Percentiles rank a stretch among this genome's conserved stretches.
These are phyloP conservation scores for Biscutella auriculata DNA, from an alignment of 441 rosid species.

Conservation along the genomic window DNA sequence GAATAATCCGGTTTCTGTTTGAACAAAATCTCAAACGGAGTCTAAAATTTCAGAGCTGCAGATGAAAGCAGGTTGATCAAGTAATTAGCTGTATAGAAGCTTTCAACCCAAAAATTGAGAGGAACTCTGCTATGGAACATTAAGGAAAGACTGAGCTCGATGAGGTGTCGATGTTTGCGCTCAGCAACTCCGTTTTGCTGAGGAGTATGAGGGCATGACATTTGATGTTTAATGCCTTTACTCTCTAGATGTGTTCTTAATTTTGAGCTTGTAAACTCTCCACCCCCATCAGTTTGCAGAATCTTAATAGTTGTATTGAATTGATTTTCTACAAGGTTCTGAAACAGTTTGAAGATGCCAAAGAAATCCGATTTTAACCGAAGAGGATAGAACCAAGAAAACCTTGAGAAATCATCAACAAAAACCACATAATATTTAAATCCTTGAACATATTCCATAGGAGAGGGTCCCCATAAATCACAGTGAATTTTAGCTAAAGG, in stretches of 20 bases:
- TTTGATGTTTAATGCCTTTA: neutral
- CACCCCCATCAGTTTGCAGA: neutral
- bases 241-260: neutral
- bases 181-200: neutral
- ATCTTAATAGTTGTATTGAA: too few species aligned
- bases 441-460: too few species aligned
- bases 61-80: neutral
- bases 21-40: neutral
- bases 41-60: neutral
- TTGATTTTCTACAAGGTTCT: neutral
- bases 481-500: too few species aligned
- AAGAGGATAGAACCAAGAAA: neutral
- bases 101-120: neutral
- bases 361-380: neutral
- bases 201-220: neutral
- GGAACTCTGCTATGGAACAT: neutral
- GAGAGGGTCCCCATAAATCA: too few species aligned
- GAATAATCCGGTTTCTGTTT: neutral
- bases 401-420: neutral
- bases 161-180: neutral
- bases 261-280: neutral
- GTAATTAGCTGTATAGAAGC: neutral
- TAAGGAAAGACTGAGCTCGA: neutral
- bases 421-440: too few species aligned
- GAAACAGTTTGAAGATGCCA: neutral